Evolutionary conservation across 1,139 yeast genomes (phyloP).

Genomic region (Lodderomyces margitis): DNA sequence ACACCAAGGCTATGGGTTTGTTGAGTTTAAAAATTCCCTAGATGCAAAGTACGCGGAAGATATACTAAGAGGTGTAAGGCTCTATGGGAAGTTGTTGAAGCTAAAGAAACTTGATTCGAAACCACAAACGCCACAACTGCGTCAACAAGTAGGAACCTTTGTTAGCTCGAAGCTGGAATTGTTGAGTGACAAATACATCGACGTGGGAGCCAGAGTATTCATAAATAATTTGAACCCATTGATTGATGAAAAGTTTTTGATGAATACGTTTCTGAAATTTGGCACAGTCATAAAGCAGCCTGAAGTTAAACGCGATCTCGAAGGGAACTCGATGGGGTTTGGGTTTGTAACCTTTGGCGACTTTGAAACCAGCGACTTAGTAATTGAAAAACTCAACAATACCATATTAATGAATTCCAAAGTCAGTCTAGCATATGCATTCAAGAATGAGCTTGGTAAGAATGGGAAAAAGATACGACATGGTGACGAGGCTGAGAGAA

Average conservation of each 20-base stretch:
- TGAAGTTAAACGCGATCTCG: conserved; percentile 49
- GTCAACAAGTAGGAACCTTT: conserved; percentile 9
- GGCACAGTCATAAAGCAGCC: conserved; percentile 62
- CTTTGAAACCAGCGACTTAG: conserved; percentile 71
- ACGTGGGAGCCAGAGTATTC: conserved; percentile 75
- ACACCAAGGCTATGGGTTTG: conserved; percentile 89
- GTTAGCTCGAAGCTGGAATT: conserved; percentile 8
- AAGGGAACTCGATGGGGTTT: conserved; percentile 57
- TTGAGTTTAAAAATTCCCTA: conserved; percentile 57
- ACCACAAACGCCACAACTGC: conserved; percentile 7
- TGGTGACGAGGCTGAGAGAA: conserved; percentile 79
- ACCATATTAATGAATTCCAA: conserved; percentile 67
- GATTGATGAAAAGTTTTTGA: conserved; percentile 60
- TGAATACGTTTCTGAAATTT: conserved; percentile 64
- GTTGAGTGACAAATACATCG: conserved; percentile 23
- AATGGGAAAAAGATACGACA: conserved; percentile 51
- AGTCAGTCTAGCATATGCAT: conserved; percentile 67
- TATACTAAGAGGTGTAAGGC: conserved; percentile 58
- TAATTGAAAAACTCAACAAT: conserved; percentile 68
- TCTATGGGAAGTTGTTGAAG: conserved; percentile 64
- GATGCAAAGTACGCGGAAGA: conserved; percentile 74
- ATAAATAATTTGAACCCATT: conserved; percentile 70
- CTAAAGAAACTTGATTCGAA: conserved; percentile 49
- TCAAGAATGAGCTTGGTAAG: conserved; percentile 48
- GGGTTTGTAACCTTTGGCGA: conserved; percentile 62